Base-by-base conservation (phyloP, 108 stramenopile genomes). In the Epithemia pelagica region DNA sequence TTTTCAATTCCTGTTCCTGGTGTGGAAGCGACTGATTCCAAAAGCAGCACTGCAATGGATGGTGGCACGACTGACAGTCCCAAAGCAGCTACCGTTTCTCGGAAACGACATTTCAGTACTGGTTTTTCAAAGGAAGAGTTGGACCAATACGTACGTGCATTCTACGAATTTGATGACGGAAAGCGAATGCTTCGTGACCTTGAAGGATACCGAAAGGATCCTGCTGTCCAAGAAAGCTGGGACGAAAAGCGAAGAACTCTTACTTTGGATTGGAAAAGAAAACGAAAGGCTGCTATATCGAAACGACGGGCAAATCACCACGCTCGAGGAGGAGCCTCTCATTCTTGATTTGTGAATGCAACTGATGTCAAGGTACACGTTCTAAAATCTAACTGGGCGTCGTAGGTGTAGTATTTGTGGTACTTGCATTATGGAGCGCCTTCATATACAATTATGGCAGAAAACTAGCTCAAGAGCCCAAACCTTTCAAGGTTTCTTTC, bases 201-300 rank as follows among this genome's bases (percentile, higher is more conserved):
- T 30, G 81, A 88, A 25, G 70, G 72, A 0, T 82, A 80, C 56
- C 46, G 65, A 20, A 67, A 76, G 10, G 83, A 87, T 37, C 62
- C 65, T 33, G 69, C 67, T 29, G 80, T 69, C 21, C 67, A 79
- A 60, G 71, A 73, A 24, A 56, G 66, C 52, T 92, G 91, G 91
- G 70, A 78, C n/a, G 69, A 77, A 27, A 82, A 92, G 65, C 71
- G 91, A 28, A 65, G 82, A 24, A 64, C 67, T 28, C 66, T 92
- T 46, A 92, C 91, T 8, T 61, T 74, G 22, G 91, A 92, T 70
- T 92, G 91, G 91, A 89, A 88, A 64, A 74, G 91, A 53, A 92
- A 92, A 69, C 83, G 76, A 21, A 92, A 90, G 72, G 62, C 71
- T 57, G 88, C 91, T 8, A 26, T 75, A 32, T 83, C 87, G 0